Evolutionary conservation across 495 filamentous ascomycete genomes (phyloP).

Genomic region (Penicillium atrosanguineum): DNA sequence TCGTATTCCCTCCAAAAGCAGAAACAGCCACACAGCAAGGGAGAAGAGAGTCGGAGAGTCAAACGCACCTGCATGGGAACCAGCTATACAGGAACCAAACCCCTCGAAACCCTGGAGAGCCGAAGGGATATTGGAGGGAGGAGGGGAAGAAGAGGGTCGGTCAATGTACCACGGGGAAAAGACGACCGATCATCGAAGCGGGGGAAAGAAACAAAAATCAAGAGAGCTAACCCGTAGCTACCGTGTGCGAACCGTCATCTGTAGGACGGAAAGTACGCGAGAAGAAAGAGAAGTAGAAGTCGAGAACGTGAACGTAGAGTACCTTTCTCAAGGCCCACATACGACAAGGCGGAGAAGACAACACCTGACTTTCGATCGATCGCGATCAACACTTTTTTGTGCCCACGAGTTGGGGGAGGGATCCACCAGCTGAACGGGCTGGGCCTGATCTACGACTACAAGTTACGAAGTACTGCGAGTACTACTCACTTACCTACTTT

Average conservation of each 20-base stretch:
- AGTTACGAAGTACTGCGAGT: not conserved
- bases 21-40: constrained; percentile 1
- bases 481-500: not conserved
- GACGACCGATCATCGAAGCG: constrained; percentile 44
- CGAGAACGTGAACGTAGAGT: not conserved
- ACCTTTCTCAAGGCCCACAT: too few species aligned
- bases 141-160: constrained; percentile 21
- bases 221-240: constrained; percentile 16
- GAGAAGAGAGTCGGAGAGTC: constrained; percentile 7
- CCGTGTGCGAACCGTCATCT: constrained; percentile 16
- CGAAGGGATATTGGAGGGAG: constrained; percentile 21
- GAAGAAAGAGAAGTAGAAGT: not conserved
- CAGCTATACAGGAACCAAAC: constrained; percentile 30
- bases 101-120: constrained; percentile 29
- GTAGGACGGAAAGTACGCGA: not conserved
- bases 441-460: not conserved
- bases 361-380: constrained; percentile 7
- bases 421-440: not conserved
- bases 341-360: constrained; percentile 12
- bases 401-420: not conserved
- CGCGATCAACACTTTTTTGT: not conserved
- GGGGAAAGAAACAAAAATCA: constrained; percentile 24
- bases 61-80: constrained; percentile 46
- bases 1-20: not conserved
- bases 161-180: constrained; percentile 43